phyloP scores from a whole-genome alignment of 495 filamentous ascomycete genomes.

The Annulohypoxylon bovei region DNA sequence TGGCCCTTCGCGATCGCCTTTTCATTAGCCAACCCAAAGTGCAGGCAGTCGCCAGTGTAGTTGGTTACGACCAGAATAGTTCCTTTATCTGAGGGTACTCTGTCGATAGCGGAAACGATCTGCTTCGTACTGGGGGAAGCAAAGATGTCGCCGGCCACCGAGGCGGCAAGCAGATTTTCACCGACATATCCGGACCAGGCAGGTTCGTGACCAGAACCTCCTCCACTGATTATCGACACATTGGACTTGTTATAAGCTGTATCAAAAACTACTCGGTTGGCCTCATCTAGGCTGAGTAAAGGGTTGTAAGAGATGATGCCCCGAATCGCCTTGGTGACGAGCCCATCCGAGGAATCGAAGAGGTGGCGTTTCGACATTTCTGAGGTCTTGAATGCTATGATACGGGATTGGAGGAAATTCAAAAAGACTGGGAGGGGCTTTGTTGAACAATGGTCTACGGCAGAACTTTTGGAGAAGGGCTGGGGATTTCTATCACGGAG shows the following conservation, averaged over 20 bases:
- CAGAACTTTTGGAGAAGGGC: conserved; percentile 5
- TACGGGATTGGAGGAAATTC: background rate
- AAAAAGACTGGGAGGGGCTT: background rate
- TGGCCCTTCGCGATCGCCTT: conserved; percentile 66
- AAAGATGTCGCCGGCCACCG: conserved; percentile 70
- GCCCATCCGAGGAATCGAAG: conserved; percentile 57
- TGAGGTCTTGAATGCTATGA: conserved; percentile 5
- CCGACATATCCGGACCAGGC: conserved; percentile 73
- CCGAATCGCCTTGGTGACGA: conserved; percentile 65
- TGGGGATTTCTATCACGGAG: conserved; percentile 23
- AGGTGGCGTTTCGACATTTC: conserved; percentile 60
- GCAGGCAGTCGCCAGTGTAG: conserved; percentile 72
- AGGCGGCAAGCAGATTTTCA: conserved; percentile 67
- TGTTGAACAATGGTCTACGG: background rate
- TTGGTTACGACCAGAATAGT: conserved; percentile 72
- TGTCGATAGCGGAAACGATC: conserved; percentile 65
- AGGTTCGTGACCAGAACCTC: conserved; percentile 70
- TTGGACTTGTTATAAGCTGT: conserved; percentile 59
- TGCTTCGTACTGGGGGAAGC: conserved; percentile 70
- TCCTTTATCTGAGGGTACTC: conserved; percentile 65
- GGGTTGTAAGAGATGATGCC: conserved; percentile 67
- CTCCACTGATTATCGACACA: conserved; percentile 69
- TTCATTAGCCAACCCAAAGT: conserved; percentile 71
- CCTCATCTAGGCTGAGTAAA: conserved; percentile 63
- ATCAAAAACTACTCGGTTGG: conserved; percentile 67